Conservation (phyloP, 83 land plant genomes). For the Picea abies region DNA sequence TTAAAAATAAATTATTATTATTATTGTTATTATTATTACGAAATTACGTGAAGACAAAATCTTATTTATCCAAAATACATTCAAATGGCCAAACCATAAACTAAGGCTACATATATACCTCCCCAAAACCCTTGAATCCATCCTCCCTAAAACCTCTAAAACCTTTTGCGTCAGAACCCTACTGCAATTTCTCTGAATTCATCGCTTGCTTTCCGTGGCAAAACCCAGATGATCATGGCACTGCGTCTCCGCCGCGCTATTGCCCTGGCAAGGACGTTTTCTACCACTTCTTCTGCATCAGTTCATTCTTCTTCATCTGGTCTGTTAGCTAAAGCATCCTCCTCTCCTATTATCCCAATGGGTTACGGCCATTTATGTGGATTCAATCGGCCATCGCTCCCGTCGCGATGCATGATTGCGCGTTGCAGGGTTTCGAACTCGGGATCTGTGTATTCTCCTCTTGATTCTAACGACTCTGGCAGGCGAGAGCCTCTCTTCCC, state of each 20-base stretch:
- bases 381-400: neutral
- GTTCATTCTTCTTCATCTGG: neutral
- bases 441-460: conserved; percentile 4
- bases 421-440: conserved; percentile 4
- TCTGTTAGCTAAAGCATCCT: neutral
- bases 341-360: neutral
- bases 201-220: too few relatives aligned
- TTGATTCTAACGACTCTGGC: neutral
- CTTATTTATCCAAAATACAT: too few relatives aligned
- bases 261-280: neutral
- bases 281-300: neutral
- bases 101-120: too few relatives aligned
- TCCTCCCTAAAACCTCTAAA: too few relatives aligned
- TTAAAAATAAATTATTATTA: too few relatives aligned
- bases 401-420: conserved; percentile 6
- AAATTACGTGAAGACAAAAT: too few relatives aligned
- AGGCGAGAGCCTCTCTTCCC: conserved; percentile 27
- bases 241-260: neutral
- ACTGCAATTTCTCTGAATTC: too few relatives aligned
- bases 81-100: too few relatives aligned
- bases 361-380: neutral
- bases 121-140: too few relatives aligned
- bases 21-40: too few relatives aligned
- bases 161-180: too few relatives aligned
- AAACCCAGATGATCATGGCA: neutral